Evolutionary conservation across 805 yeast species (phyloP), one percentile per base, ranked within the genome.

Genomic region (Candida methanosorbosa): DNA sequence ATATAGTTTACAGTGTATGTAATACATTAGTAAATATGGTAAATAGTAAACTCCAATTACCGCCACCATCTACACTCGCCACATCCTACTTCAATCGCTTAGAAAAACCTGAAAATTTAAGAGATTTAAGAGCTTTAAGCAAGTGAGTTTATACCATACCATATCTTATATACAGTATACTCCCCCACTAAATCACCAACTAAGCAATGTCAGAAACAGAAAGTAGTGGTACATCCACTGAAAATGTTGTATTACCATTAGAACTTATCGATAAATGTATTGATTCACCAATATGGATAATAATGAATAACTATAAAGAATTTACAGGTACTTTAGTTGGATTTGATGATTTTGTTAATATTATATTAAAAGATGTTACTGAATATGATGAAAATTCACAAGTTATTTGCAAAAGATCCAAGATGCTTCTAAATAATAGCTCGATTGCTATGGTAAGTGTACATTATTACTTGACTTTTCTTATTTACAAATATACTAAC

Each of bases 321-420:
- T 92, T 86, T 54, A 70, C 72, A n/a, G 98, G 98, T 1, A 84
- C 78, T 4, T 65, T 92, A 34, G 73, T 81, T 20, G 97, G 97
- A 1, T 90, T 90, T 57, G 98, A 92, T 55, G 97, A 92, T 58
- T 90, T 81, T 49, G 97, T 92, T 40, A 92, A 85, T 53, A 77
- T 88, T 58, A 94, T 92, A 9, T 67, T 92, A 34, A 83, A 82
- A 46, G 79, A 88, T 47, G 97, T 81, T 25, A 69, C 70, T 8
- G 95, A 84, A 48, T 63, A 57, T 30, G n/a, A n/a, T n/a, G 50
- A 51, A 4, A 72, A 67, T 34, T 61, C 56, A 28, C 67, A 66
- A 24, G 70, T 69, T 5, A 59, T 64, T 28, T 66, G 62, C 23
- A 66, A 64, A 16, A 66, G 73, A 18, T 68, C 78, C 38, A 72